Percentiles rank a stretch among this genome's conserved stretches.
These are phyloP conservation scores for Akanthomyces dipterigenus DNA, from an alignment of 2,329 filamentous ascomycete genomes.

Conservation along the genomic window DNA sequence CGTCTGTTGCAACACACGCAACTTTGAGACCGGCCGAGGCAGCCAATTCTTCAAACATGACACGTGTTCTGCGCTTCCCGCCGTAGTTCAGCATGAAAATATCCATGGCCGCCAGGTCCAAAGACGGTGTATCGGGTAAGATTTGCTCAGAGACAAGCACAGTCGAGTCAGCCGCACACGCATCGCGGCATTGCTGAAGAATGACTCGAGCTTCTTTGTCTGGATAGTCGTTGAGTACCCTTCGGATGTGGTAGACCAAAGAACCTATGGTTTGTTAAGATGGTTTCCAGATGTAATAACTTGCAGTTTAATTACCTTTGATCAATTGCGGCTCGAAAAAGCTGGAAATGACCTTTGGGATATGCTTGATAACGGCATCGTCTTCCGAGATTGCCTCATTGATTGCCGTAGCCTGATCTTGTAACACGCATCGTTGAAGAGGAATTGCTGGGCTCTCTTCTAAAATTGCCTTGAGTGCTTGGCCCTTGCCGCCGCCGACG, in stretches of 20 bases:
- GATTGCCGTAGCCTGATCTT: slow-evolving; percentile 26
- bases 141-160: background rate
- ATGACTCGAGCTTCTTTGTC: slow-evolving; percentile 21
- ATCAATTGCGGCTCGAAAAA: slow-evolving; percentile 19
- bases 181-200: background rate
- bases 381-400: slow-evolving; percentile 16
- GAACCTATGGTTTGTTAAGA: slow-evolving; percentile 22
- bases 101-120: background rate
- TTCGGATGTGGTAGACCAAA: slow-evolving; percentile 29
- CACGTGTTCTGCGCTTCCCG: background rate
- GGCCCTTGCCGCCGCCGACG: slow-evolving; percentile 28
- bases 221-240: slow-evolving; percentile 32
- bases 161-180: background rate
- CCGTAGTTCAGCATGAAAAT: background rate
- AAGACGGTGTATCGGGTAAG: background rate
- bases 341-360: slow-evolving; percentile 15
- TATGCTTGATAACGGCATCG: slow-evolving; percentile 15
- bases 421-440: slow-evolving; percentile 22
- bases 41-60: background rate
- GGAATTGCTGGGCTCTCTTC: slow-evolving; percentile 21
- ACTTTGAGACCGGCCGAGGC: background rate
- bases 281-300: background rate
- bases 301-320: background rate
- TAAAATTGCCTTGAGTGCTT: slow-evolving; percentile 22
- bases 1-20: background rate